Evolutionary conservation across 2,329 filamentous ascomycete genomes (phyloP), one percentile per base, ranked within the genome.

Genomic region (Apiospora pterosperma): DNA sequence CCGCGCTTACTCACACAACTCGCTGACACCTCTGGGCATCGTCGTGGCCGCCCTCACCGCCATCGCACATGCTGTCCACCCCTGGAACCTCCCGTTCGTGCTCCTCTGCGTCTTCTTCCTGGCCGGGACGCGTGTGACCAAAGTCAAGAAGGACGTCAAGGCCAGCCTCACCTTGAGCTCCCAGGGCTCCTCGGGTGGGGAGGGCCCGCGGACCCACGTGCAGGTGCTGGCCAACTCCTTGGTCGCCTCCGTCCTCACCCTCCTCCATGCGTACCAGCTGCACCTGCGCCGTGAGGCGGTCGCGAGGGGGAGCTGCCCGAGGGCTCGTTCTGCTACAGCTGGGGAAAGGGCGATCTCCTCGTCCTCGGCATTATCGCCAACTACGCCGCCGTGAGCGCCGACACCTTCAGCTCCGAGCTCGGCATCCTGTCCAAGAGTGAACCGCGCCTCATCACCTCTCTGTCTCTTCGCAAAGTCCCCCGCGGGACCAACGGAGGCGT

Each of bases 401-500:
- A 99, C 76, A 99, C 96, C 0, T 96, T 97, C 76, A 94, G 92
- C 64, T 97, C 93, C 12, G 96, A 99, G 80, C 88, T 99, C 23
- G 96, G 96, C 16, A 99, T 99, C 64, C 83, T 99, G 14, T 91
- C 94, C 7, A 87, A 84, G 65, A 85, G 85, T 28, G 81, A 87
- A 55, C 96, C 96, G 10, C 88, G 94, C 39, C 86, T 99, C 41
- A 95, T 99, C 74, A 97, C 93, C 4, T 94, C 92, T 16, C 88
- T 85, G 19, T 88, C 80, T 5, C 84, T 96, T 72, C 89, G 91
- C 65, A 85, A 87, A 68, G 96, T 98, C 0, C 94, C 96, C 0
- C 90, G 87, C 1, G 96, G 96, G 61, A 98, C 96, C 48, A 99
- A 99, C 74, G 96, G 96, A 36, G 96, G 95, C 19, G 92, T 99